Evolutionary conservation across 352 stramenopile species (phyloP), one percentile per base, ranked within the genome.

Genomic region (Phytopythium chamaehyphon): DNA sequence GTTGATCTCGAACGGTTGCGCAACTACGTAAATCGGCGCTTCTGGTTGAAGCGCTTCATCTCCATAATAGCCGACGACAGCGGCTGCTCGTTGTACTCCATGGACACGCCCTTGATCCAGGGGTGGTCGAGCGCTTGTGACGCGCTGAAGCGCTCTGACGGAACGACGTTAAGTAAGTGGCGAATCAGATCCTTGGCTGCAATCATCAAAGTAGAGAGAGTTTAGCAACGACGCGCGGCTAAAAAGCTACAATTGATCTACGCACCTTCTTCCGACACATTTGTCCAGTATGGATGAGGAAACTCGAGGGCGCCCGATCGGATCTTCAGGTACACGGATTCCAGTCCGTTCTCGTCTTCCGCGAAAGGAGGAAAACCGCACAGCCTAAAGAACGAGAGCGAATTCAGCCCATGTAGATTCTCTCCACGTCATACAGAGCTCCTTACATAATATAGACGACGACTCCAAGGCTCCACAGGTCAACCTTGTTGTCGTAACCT

Each of bases 41-140:
- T 94, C 55, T 92, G 82, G 65, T 94, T 92, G 64, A 94, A 94
- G 54, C 83, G 83, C 76, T 84, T 89, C 83, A 94, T 94, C 64
- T 94, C 83, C 56, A 88, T 54, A 55, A 92, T 87, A 54, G 83
- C 83, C 28, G 83, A 94, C 54, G 69, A 63, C 60, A 94, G 76
- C 62, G 81, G 81, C 66, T 90, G 60, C 50, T 92, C 80, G 57
- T 66, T 91, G 66, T 80, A 87, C 54, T 80, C 74, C 54, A 68
- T 74, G 36, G 69, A 66, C 45, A 74, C 67, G 49, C 82, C 83
- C 66, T 86, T 88, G 75, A 95, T 93, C 84, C 83, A 95, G 26
- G 84, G 82, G 47, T 95, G 84, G 39, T 85, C 68, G 8, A 95
- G 68, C 51, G 80, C 83, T 39, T 85, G 60, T 21, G 63, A 69